Percentiles rank a stretch among this genome's conserved stretches.
Conservation (phyloP, 1,284 basidiomycete genomes). For the Leccinum ponderosum region DNA sequence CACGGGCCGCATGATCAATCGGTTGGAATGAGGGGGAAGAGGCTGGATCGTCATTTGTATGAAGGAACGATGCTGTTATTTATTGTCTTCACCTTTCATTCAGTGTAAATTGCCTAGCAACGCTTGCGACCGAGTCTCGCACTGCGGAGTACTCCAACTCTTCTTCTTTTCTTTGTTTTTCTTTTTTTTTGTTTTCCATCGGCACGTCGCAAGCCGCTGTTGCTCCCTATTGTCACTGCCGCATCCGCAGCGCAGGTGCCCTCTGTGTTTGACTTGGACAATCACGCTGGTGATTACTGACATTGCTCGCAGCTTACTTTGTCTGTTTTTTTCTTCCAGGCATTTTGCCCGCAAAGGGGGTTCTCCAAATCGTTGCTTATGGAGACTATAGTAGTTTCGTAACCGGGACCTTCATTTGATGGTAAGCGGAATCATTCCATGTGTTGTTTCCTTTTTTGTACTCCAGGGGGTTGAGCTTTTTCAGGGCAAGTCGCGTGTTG, state of each 20-base stretch:
- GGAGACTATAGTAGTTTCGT: constrained; percentile 6
- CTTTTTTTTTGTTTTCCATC: not conserved
- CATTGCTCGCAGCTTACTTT: not conserved
- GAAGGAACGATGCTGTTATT: constrained; percentile 26
- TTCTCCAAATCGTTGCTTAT: not conserved
- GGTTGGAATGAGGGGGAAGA: constrained; percentile 11
- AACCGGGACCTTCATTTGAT: constrained; percentile 20
- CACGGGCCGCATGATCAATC: constrained; percentile 17
- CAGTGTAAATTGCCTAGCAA: constrained; percentile 29
- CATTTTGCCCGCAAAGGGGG: not conserved
- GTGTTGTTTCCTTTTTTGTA: constrained; percentile 31
- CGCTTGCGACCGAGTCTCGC: constrained; percentile 8
- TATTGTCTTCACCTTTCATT: constrained; percentile 9
- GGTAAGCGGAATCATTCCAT: constrained; percentile 29
- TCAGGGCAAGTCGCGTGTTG: constrained; percentile 35
- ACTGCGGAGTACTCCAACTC: constrained; percentile 1
- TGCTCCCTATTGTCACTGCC: not conserved
- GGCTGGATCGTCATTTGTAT: constrained; percentile 16
- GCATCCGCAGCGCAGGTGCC: constrained; percentile 12
- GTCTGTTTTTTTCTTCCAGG: constrained; percentile 8
- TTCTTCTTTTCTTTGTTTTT: not conserved
- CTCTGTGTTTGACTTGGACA: not conserved
- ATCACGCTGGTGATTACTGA: constrained; percentile 11
- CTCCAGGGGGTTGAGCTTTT: constrained; percentile 35
- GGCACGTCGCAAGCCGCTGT: not conserved